Evolutionary conservation across 2,329 filamentous ascomycete species (phyloP), one percentile per base, ranked within the genome.

Genomic region (Zymoseptoria tritici): DNA sequence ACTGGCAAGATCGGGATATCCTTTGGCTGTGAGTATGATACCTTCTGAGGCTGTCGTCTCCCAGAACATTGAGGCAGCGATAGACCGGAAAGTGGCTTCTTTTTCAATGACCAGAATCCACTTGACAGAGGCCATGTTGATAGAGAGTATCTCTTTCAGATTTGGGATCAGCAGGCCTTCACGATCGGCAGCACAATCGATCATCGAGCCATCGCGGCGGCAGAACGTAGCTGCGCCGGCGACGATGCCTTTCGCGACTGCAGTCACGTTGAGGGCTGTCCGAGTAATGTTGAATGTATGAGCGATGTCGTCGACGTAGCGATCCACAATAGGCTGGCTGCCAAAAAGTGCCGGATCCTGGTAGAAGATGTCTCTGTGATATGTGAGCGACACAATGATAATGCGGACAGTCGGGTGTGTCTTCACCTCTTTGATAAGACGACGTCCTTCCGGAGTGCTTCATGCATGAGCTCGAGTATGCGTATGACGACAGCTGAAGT

Each of bases 31-130:
- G 21, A 92, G 67, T 0, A 90, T 71, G n/a, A 90, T 74, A 0
- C 88, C 87, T n/a, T 78, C 75, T 0, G 82, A 81, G 1, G 77
- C 76, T 2, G 75, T 26, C 0, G 76, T 72, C 11, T 75, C 70
- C 80, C 83, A 86, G 64, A 85, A 87, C 3, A 73, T 68, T 0
- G 81, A 81, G 5, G 80, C 79, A 1, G 83, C 79, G 19, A 93
- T 75, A 0, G 86, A 86, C 6, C 85, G 83, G 67, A 91, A 93
- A 0, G 86, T 88, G n/a, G 89, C 89, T 78, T 94, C 90, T 74
- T 94, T 93, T 70, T 94, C 90, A 56, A 93, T 81, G 0, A 93
- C 81, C 0, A 93, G 75, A 51, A 92, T 76, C 88, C 87, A 91
- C 57, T 77, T 76, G 1, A 81, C 73, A 1, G 68, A 60, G 0